phyloP scores from a whole-genome alignment of 1,284 basidiomycete species.

The Meripilus lineatus region DNA sequence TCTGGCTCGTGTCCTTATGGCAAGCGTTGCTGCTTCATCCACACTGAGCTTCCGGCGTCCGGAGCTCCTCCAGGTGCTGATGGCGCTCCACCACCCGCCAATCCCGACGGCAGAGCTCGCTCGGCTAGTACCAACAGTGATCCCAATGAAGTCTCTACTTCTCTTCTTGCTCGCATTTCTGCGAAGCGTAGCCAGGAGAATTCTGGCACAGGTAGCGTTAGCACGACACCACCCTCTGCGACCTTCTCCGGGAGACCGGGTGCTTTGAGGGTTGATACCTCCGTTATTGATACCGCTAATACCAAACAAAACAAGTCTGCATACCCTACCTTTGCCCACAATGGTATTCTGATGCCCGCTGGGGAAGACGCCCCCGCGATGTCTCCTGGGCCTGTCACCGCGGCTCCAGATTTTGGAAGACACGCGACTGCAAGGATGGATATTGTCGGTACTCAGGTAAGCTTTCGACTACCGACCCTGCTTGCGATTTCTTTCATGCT shows the following conservation, averaged over 20 bases:
- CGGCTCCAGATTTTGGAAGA: constrained; percentile 75
- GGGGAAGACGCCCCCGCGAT: constrained; percentile 53
- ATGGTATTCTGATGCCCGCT: constrained; percentile 62
- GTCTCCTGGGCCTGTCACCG: constrained; percentile 75
- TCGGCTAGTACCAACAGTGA: constrained; percentile 73
- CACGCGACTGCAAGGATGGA: constrained; percentile 62
- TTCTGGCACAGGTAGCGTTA: constrained; percentile 41
- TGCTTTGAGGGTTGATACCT: constrained; percentile 67
- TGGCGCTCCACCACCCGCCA: constrained; percentile 42
- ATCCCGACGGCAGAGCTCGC: constrained; percentile 56
- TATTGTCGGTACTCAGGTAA: constrained; percentile 68
- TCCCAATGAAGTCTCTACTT: constrained; percentile 61
- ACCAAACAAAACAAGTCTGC: constrained; percentile 77
- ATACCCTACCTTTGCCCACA: constrained; percentile 71
- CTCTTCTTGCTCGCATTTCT: constrained; percentile 68
- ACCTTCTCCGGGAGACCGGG: constrained; percentile 51
- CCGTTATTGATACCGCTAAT: constrained; percentile 53
- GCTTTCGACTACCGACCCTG: constrained; percentile 17
- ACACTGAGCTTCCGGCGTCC: constrained; percentile 71
- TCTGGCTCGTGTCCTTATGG: constrained; percentile 89
- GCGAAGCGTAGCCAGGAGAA: constrained; percentile 56
- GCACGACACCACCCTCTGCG: constrained; percentile 31
- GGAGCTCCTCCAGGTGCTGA: constrained; percentile 49
- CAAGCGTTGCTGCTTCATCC: constrained; percentile 87
- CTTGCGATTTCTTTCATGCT: constrained; percentile 5